Percentiles rank a stretch among this genome's conserved stretches.
Evolutionary conservation across 208 protist genomes (phyloP).

Genomic region (Vickermania ingenoplastis): DNA sequence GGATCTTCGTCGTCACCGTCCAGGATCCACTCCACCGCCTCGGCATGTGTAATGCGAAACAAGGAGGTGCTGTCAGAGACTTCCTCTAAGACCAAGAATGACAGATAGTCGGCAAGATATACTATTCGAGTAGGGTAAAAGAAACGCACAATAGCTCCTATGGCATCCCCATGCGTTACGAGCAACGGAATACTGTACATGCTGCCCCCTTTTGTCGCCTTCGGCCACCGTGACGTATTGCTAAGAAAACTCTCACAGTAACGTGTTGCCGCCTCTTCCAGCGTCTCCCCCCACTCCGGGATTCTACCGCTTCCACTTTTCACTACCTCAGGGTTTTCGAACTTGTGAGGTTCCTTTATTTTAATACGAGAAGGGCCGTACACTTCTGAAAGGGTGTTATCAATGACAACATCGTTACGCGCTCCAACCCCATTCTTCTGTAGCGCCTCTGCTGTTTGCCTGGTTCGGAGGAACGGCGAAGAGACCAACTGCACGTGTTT

Average conservation of each 20-base stretch:
- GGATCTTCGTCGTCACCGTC: constrained; percentile 10
- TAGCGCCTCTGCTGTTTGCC: constrained; percentile 53
- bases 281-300: constrained; percentile 61
- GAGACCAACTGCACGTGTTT: constrained; percentile 26
- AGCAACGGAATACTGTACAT: constrained; percentile 32
- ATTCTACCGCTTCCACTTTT: constrained; percentile 14
- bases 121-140: constrained; percentile 64
- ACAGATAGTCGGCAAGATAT: constrained; percentile 69
- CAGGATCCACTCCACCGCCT: constrained; percentile 42
- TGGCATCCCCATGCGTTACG: constrained; percentile 75
- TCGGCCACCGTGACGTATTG: background rate
- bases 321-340: constrained; percentile 2
- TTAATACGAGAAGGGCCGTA: constrained; percentile 73
- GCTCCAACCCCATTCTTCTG: constrained; percentile 36
- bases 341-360: constrained; percentile 2
- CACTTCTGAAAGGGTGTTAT: constrained; percentile 66
- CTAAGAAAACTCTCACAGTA: constrained; percentile 10
- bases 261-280: constrained; percentile 26
- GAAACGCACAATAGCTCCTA: constrained; percentile 39
- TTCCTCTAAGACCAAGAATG: constrained; percentile 55
- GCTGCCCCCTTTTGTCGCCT: background rate
- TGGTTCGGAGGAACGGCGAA: constrained; percentile 59
- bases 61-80: constrained; percentile 11
- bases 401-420: constrained; percentile 17
- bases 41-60: constrained; percentile 34